Evolutionary conservation across 805 yeast species (phyloP).

Genomic region (Lachancea nothofagi): DNA sequence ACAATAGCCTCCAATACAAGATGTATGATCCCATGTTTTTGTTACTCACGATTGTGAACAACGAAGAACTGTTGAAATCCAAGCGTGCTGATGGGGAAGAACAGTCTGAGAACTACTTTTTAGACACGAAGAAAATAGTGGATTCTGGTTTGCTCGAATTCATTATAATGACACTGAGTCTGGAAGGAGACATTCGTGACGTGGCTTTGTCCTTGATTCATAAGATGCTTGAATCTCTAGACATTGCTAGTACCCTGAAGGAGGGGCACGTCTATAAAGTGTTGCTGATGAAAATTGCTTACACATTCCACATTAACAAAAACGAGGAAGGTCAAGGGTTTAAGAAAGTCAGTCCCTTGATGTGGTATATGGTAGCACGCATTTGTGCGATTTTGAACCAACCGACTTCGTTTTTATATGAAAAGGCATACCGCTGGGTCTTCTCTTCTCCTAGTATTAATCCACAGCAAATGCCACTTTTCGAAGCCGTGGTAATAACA

Average conservation of each 20-base stretch:
- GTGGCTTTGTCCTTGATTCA: conserved; percentile 42
- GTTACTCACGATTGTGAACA: conserved; percentile 54
- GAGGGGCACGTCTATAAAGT: conserved; percentile 53
- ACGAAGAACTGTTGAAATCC: conserved; percentile 51
- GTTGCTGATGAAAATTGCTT: conserved; percentile 41
- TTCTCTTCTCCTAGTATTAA: conserved; percentile 40
- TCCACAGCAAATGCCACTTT: conserved; percentile 41
- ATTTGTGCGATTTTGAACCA: conserved; percentile 52
- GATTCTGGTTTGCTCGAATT: conserved; percentile 50
- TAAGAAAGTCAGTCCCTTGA: conserved; percentile 37
- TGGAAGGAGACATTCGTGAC: conserved; percentile 23
- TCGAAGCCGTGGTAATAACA: conserved; percentile 29
- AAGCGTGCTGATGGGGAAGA: conserved; percentile 21
- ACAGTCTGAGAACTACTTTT: conserved; percentile 24
- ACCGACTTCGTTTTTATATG: conserved; percentile 73
- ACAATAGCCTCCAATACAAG: conserved; percentile 25
- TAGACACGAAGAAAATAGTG: conserved; percentile 52
- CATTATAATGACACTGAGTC: conserved; percentile 41
- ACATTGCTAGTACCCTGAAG: conserved; percentile 42
- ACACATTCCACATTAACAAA: conserved; percentile 26
- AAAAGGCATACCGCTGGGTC: conserved; percentile 61
- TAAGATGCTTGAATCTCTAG: conserved; percentile 41
- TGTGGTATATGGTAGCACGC: conserved; percentile 52
- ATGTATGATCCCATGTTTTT: conserved; percentile 70
- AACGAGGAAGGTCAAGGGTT: conserved; percentile 12